Evolutionary conservation across 345 rosid species (phyloP).

Genomic region (Anastatica hierochuntica): DNA sequence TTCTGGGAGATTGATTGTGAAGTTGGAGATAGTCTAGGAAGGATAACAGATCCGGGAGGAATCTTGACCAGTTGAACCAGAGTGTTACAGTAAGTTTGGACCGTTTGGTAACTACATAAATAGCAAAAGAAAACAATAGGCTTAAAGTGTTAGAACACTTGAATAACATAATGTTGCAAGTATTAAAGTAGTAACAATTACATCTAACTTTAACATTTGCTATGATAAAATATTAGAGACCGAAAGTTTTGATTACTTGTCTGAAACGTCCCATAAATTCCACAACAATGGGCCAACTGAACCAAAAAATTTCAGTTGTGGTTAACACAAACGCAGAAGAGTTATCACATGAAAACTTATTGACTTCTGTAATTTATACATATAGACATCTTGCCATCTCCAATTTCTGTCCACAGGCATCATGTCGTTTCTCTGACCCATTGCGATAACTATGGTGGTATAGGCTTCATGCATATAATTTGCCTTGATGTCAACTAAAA

Average conservation of each 20-base stretch:
- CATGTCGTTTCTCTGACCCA: conserved; percentile 13
- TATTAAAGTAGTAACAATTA: not conserved
- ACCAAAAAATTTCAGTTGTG: not conserved
- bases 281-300: conserved; percentile 43
- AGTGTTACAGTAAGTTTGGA: no score
- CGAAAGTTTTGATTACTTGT: conserved; percentile 61
- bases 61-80: no score
- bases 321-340: conserved; percentile 18
- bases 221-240: conserved; percentile 32
- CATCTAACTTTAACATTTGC: not conserved
- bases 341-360: not conserved
- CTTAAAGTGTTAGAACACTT: no score
- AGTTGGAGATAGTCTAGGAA: no score
- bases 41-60: no score
- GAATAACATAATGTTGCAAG: not conserved
- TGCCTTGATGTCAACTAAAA: no score
- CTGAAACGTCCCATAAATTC: conserved; percentile 43
- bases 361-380: not conserved
- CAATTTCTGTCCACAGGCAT: not conserved
- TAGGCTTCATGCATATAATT: no score
- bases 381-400: not conserved
- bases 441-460: no score
- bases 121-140: no score
- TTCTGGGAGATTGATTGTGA: no score
- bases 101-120: no score